These are phyloP conservation scores for Pythium aquatile DNA, from an alignment of 352 stramenopile species.

Conservation along the genomic window DNA sequence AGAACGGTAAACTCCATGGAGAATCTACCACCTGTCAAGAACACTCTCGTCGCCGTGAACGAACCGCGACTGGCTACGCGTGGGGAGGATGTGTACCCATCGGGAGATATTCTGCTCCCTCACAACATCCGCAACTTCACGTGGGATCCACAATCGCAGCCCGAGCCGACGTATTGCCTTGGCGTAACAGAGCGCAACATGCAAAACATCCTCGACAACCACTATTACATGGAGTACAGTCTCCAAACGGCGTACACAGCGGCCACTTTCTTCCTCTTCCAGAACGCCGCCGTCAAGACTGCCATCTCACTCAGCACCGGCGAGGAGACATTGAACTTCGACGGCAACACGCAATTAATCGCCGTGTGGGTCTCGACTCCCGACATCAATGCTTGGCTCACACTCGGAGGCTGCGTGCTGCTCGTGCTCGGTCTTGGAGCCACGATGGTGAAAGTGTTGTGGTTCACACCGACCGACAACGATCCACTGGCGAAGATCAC, in stretches of 20 bases:
- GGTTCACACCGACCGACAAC: neutral
- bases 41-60: no score
- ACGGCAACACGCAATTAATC: conserved; percentile 5
- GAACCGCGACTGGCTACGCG: no score
- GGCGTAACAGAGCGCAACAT: no score
- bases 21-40: no score
- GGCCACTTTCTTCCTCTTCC: conserved; percentile 8
- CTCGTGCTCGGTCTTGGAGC: neutral
- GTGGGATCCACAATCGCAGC: no score
- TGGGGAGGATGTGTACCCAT: no score
- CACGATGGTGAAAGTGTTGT: neutral
- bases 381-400: conserved; percentile 15
- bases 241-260: conserved; percentile 6
- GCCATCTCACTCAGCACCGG: neutral
- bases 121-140: no score
- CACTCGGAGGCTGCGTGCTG: conserved; percentile 8
- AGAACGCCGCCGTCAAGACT: conserved; percentile 12
- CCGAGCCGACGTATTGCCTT: no score
- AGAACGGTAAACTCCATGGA: no score
- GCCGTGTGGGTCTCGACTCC: conserved; percentile 14
- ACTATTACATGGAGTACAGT: conserved; percentile 18
- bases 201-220: conserved; percentile 8
- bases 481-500: neutral
- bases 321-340: conserved; percentile 4
- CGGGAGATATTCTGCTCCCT: no score